Percentiles rank a stretch among this genome's conserved stretches.
phyloP scores from a whole-genome alignment of 192 early-diverging fungal species.

The Chytriomyces hyalinus region DNA sequence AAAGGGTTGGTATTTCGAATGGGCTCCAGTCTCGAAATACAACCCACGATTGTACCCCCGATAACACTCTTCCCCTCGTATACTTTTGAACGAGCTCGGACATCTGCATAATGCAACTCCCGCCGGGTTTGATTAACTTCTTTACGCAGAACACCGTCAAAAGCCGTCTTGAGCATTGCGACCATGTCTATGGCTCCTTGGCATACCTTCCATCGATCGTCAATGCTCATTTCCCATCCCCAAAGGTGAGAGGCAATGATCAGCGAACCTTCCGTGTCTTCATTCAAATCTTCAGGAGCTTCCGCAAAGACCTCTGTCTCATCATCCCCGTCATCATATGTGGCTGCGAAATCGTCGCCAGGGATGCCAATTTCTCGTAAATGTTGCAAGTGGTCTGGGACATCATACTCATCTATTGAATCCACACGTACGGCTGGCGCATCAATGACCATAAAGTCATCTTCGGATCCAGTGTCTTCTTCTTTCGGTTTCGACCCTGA shows the following conservation, averaged over 20 bases:
- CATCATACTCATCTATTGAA: conserved; percentile 44
- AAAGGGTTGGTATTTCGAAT: conserved; percentile 47
- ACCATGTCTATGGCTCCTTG: conserved; percentile 26
- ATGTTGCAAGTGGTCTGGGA: conserved; percentile 45
- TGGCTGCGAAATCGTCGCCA: conserved; percentile 13
- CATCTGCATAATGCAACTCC: conserved; percentile 38
- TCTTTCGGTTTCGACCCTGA: background rate
- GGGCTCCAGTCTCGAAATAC: conserved; percentile 45
- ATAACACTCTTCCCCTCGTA: conserved; percentile 50
- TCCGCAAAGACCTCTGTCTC: conserved; percentile 24
- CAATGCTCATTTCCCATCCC: conserved; percentile 40
- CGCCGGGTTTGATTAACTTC: conserved; percentile 21
- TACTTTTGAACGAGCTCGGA: conserved; percentile 43
- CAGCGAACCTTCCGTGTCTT: background rate
- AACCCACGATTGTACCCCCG: conserved; percentile 50
- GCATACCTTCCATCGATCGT: conserved; percentile 41
- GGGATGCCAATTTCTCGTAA: conserved; percentile 40
- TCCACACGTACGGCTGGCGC: conserved; percentile 33
- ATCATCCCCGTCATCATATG: conserved; percentile 18
- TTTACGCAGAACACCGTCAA: conserved; percentile 12
- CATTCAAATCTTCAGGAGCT: background rate
- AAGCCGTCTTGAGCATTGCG: conserved; percentile 15
- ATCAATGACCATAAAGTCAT: background rate
- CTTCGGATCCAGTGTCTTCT: background rate
- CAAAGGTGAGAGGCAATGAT: conserved; percentile 19